Conservation (phyloP, 2,329 filamentous ascomycete species). For the Colletotrichum musae region DNA sequence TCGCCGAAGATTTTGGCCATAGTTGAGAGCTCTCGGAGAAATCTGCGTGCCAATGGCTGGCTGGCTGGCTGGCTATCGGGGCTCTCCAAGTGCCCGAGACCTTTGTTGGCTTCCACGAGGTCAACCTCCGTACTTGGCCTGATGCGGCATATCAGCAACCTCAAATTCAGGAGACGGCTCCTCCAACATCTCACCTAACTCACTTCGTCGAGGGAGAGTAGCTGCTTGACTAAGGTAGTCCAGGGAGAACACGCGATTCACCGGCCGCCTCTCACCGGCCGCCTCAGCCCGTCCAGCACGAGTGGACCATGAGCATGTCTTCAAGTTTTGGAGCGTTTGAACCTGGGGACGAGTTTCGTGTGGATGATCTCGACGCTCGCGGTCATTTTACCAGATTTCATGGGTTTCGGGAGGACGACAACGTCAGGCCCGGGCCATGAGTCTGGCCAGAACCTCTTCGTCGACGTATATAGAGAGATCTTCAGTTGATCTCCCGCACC, state of each 20-base stretch:
- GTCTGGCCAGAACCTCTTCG: conserved; percentile 44
- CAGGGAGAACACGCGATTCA: conserved; percentile 1
- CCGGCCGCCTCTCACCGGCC: neutral
- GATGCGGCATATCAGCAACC: neutral
- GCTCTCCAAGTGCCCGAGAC: neutral
- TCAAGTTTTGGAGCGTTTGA: conserved; percentile 21
- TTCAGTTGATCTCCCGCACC: conserved; percentile 11
- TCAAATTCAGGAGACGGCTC: neutral
- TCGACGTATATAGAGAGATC: conserved; percentile 43
- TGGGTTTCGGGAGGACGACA: conserved; percentile 42
- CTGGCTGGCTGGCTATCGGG: conserved; percentile 12
- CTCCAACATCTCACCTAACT: conserved; percentile 1
- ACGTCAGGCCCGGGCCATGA: conserved; percentile 44
- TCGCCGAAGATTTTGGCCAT: neutral
- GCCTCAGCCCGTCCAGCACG: neutral
- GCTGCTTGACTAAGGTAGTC: neutral
- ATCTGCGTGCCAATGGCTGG: neutral
- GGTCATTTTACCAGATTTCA: conserved; percentile 30
- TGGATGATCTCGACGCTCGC: conserved; percentile 25
- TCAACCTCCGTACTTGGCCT: conserved; percentile 12
- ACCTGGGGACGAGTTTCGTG: conserved; percentile 3
- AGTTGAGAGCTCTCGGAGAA: neutral
- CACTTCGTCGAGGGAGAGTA: neutral
- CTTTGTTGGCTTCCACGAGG: conserved; percentile 34
- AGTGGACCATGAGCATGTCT: neutral